phyloP scores from a whole-genome alignment of 2,329 filamentous ascomycete genomes.

The Ambrosiella beaveri region DNA sequence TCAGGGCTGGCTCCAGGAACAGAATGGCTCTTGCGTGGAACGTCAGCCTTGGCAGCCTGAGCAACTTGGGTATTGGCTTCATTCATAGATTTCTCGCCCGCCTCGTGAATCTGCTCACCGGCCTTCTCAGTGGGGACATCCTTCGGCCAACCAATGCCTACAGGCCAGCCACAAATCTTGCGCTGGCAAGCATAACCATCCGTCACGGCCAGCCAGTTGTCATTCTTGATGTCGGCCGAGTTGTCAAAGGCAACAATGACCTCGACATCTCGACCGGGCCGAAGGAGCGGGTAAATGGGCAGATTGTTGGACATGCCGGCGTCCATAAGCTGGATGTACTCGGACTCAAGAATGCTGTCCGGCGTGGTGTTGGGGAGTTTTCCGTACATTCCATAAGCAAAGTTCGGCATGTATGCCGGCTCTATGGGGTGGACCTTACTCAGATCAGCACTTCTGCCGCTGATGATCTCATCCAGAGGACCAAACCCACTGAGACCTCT shows the following conservation, averaged over 20 bases:
- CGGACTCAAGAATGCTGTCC: constrained; percentile 49
- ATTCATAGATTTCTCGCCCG: constrained; percentile 48
- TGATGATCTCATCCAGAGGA: constrained; percentile 65
- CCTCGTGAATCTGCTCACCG: constrained; percentile 33
- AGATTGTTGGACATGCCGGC: constrained; percentile 98
- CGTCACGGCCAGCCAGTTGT: constrained; percentile 90
- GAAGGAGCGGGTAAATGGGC: constrained; percentile 82
- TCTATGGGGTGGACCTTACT: constrained; percentile 90
- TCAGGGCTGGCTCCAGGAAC: constrained; percentile 12
- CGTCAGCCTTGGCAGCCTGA: constrained; percentile 29
- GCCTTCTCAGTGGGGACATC: constrained; percentile 14
- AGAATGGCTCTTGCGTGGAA: neutral
- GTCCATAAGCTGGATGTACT: constrained; percentile 78
- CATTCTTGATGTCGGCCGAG: constrained; percentile 77
- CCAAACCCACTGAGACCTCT: constrained; percentile 57
- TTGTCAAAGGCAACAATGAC: constrained; percentile 87
- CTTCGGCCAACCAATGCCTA: constrained; percentile 87
- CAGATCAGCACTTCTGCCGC: constrained; percentile 66
- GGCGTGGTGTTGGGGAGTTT: constrained; percentile 62
- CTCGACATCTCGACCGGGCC: constrained; percentile 76
- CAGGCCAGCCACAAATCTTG: constrained; percentile 82
- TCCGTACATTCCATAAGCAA: constrained; percentile 61
- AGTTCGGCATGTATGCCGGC: constrained; percentile 82
- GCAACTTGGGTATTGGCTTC: constrained; percentile 45
- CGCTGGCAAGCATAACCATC: constrained; percentile 86